These are phyloP conservation scores for Xylaria digitata DNA, from an alignment of 2,329 filamentous ascomycete species.

Conservation along the genomic window DNA sequence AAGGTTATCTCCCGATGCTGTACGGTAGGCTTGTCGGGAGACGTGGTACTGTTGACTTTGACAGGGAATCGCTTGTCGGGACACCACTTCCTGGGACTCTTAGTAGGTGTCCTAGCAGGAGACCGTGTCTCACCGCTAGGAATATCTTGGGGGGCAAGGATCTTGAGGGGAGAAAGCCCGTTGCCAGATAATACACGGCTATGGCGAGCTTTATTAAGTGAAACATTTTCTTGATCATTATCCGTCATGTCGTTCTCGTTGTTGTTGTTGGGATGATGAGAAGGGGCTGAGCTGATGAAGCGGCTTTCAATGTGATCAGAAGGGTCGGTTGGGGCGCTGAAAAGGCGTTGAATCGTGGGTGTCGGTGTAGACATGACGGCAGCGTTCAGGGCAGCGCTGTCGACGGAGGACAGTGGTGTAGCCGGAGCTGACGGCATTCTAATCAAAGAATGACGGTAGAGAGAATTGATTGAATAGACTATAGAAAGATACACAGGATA, in stretches of 20 bases:
- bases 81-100: constrained; percentile 56
- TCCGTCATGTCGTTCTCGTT: constrained; percentile 28
- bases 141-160: constrained; percentile 54
- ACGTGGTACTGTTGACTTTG: constrained; percentile 56
- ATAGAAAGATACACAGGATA: constrained; percentile 11
- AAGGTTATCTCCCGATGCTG: constrained; percentile 56
- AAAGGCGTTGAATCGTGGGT: constrained; percentile 31
- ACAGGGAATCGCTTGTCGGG: constrained; percentile 72
- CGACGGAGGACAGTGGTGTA: constrained; percentile 28
- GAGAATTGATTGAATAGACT: constrained; percentile 17
- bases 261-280: constrained; percentile 17
- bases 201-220: constrained; percentile 61
- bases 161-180: constrained; percentile 69
- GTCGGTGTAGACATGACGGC: constrained; percentile 22
- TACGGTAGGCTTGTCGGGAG: constrained; percentile 38
- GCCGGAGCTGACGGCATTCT: constrained; percentile 33
- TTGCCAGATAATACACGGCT: constrained; percentile 68
- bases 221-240: constrained; percentile 60
- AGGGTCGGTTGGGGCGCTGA: constrained; percentile 12
- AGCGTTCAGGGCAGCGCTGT: constrained; percentile 24
- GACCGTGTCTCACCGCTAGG: constrained; percentile 45
- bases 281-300: background rate
- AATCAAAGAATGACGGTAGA: background rate
- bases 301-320: background rate
- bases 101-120: constrained; percentile 39